Conservation (phyloP, 2,329 filamentous ascomycete species). For the Exutisphaerella laricina region DNA sequence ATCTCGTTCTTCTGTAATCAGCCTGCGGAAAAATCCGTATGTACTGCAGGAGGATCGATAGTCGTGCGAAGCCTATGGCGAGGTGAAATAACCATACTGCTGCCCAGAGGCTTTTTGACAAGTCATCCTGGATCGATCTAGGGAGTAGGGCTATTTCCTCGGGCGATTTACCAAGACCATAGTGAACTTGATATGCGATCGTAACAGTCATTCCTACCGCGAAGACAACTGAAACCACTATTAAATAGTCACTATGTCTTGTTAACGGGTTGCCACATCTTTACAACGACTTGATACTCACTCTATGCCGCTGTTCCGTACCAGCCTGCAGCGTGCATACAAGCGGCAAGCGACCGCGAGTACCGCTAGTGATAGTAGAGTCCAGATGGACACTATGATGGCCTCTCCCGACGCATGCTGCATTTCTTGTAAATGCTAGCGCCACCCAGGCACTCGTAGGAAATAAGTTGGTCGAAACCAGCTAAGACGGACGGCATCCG, state of each 20-base stretch:
- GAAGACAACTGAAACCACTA: constrained; percentile 4
- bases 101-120: constrained; percentile 4
- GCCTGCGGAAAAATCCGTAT: constrained; percentile 8
- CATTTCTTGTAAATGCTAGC: not conserved
- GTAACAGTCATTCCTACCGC: constrained; percentile 2
- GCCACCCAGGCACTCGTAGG: not conserved
- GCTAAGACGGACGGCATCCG: no score
- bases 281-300: not conserved
- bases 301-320: constrained; percentile 7
- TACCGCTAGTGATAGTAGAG: constrained; percentile 2
- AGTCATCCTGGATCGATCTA: not conserved
- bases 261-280: not conserved
- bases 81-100: constrained; percentile 7
- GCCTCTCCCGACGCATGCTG: constrained; percentile 1
- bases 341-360: constrained; percentile 5
- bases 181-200: constrained; percentile 6
- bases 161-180: not conserved
- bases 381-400: constrained; percentile 1
- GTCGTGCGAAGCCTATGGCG: constrained; percentile 6
- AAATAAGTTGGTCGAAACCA: no score
- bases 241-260: constrained; percentile 5
- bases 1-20: not conserved
- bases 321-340: constrained; percentile 1
- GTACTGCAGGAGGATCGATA: constrained; percentile 8
- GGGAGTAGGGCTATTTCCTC: not conserved